Evolutionary conservation across 75 land plant species (phyloP).

Genomic region (Sequoia sempervirens): DNA sequence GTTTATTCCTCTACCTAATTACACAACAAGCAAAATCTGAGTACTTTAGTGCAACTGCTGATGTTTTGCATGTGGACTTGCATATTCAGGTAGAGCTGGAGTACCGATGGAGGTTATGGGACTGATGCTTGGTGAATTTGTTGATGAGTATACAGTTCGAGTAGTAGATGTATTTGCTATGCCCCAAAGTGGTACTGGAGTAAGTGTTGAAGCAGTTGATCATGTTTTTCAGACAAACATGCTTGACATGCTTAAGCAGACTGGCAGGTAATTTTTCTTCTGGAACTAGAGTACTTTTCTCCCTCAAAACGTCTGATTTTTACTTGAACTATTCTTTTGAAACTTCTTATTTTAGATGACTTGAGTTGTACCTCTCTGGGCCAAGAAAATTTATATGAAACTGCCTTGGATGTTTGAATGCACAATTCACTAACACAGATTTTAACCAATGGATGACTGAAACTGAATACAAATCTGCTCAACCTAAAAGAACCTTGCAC

Average conservation of each 20-base stretch:
- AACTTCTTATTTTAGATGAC: not conserved
- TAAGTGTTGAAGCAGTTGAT: constrained; percentile 96
- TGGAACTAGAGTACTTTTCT: not conserved
- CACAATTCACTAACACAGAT: not conserved
- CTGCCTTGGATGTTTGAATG: not conserved
- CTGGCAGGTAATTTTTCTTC: constrained; percentile 65
- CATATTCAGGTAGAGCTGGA: constrained; percentile 83
- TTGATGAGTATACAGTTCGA: constrained; percentile 95
- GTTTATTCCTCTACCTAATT: not conserved
- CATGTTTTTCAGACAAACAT: constrained; percentile 98
- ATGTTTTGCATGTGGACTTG: not conserved
- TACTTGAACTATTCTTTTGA: not conserved
- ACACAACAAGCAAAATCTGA: not conserved
- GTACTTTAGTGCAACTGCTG: not conserved
- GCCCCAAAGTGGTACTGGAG: constrained; percentile 99
- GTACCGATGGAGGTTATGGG: constrained; percentile 99
- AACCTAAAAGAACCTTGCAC: not conserved
- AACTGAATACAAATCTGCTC: not conserved
- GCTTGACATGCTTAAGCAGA: constrained; percentile 99
- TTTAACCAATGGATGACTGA: not conserved
- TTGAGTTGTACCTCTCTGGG: not conserved
- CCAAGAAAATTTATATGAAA: not conserved
- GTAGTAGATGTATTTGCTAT: constrained; percentile 98
- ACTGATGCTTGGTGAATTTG: constrained; percentile 96
- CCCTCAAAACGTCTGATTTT: not conserved